Evolutionary conservation across 352 stramenopile genomes (phyloP).

Genomic region (Phytophthora cajani): DNA sequence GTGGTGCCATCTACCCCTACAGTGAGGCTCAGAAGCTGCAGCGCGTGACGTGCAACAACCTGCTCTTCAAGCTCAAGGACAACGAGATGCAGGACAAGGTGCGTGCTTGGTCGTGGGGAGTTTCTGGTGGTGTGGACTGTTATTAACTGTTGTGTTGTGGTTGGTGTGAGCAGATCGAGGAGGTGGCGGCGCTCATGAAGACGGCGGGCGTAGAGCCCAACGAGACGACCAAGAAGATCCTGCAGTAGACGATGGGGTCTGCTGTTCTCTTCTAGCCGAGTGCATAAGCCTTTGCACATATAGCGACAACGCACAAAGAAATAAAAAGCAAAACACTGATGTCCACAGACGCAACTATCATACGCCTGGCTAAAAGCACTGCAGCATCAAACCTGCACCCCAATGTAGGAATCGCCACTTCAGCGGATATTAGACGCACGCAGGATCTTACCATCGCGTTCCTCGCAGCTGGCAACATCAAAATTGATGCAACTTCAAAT

Average conservation of each 20-base stretch:
- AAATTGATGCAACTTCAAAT: slow-evolving; percentile 1
- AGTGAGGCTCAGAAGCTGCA: slow-evolving; percentile 79
- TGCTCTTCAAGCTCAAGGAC: slow-evolving; percentile 89
- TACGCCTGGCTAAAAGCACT: neutral
- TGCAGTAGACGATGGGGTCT: slow-evolving; percentile 55
- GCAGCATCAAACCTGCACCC: neutral
- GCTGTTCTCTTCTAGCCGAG: slow-evolving; percentile 11
- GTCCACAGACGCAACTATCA: slow-evolving; percentile 13
- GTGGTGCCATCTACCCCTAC: slow-evolving; percentile 1
- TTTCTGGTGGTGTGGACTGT: neutral
- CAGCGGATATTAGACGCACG: neutral
- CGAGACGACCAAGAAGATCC: slow-evolving; percentile 85
- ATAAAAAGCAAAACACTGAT: slow-evolving; percentile 34
- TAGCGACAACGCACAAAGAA: slow-evolving; percentile 26
- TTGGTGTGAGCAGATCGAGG: slow-evolving; percentile 54
- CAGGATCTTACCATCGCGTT: slow-evolving; percentile 1
- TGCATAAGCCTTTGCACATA: slow-evolving; percentile 25
- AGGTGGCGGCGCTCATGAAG: slow-evolving; percentile 82
- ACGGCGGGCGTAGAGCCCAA: slow-evolving; percentile 77
- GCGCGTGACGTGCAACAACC: slow-evolving; percentile 88
- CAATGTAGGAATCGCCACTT: too few relatives aligned
- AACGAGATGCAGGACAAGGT: slow-evolving; percentile 77
- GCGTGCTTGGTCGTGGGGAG: neutral
- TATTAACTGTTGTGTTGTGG: slow-evolving; percentile 8
- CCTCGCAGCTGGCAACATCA: neutral